A percentile compares a stretch with the other conserved stretches of the same genome.
These are phyloP conservation scores for Breynia disticha DNA, from an alignment of 441 rosid species.

Conservation along the genomic window DNA sequence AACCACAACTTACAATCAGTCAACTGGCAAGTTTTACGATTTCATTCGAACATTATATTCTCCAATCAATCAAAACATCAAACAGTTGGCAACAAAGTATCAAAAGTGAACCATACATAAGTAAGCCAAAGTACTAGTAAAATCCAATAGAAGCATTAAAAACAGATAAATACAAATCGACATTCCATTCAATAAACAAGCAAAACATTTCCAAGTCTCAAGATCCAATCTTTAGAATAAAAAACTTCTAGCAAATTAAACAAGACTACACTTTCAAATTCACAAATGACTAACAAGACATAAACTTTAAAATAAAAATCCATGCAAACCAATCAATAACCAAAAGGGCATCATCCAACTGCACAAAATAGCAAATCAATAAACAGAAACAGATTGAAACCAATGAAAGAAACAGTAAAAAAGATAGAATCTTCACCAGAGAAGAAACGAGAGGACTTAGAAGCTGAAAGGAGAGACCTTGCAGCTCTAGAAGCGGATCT, in stretches of 20 bases:
- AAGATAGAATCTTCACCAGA: slow-evolving; percentile 35
- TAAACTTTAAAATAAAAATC: too few species aligned
- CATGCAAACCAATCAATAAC: too few species aligned
- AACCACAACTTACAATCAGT: not conserved
- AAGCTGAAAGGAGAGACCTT: slow-evolving; percentile 56
- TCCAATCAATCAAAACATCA: not conserved
- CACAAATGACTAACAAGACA: too few species aligned
- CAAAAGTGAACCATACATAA: not conserved
- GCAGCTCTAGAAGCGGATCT: slow-evolving; percentile 79
- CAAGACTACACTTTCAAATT: too few species aligned
- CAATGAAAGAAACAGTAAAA: not conserved
- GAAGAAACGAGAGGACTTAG: slow-evolving; percentile 56
- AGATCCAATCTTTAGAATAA: too few species aligned
- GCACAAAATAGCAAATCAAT: not conserved
- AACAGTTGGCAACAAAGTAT: not conserved
- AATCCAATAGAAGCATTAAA: too few species aligned
- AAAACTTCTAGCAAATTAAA: too few species aligned
- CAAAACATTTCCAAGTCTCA: too few species aligned
- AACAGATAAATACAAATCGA: too few species aligned
- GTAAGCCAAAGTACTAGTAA: not conserved
- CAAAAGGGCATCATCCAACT: too few species aligned
- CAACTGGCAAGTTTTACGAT: not conserved
- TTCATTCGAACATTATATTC: not conserved
- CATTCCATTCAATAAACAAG: too few species aligned
- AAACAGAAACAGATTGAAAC: not conserved